phyloP scores from a whole-genome alignment of 352 stramenopile species.

The Globisporangium acanthophoron region DNA sequence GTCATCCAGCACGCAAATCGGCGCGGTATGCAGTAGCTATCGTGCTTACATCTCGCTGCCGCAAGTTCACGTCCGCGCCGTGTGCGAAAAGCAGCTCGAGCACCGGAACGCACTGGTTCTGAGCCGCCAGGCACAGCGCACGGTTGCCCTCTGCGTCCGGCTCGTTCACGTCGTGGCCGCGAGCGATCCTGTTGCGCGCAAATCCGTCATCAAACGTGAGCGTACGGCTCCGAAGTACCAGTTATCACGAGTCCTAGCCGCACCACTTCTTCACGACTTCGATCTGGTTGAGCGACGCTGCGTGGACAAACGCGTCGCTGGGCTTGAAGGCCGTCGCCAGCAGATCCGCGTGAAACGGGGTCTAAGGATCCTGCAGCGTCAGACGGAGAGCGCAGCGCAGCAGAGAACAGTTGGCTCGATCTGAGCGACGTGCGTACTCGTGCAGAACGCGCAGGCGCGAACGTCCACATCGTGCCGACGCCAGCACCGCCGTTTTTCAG shows the following conservation, averaged over 20 bases:
- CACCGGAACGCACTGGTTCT: constrained; percentile 57
- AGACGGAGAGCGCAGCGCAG: not conserved
- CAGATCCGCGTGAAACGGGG: constrained; percentile 32
- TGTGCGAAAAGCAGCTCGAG: constrained; percentile 41
- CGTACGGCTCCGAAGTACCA: not conserved
- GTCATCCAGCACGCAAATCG: not conserved
- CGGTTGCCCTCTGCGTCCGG: constrained; percentile 42
- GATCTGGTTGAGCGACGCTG: constrained; percentile 59
- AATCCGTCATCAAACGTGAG: not conserved
- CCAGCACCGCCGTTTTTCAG: not conserved
- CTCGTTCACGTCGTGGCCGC: constrained; percentile 37
- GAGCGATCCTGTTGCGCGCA: constrained; percentile 30
- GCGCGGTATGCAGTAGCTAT: not conserved
- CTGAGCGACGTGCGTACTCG: not conserved
- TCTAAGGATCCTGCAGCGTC: constrained; percentile 7
- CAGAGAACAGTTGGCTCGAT: not conserved
- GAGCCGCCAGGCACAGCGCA: constrained; percentile 43
- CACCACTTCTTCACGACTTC: constrained; percentile 53
- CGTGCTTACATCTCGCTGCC: constrained; percentile 31
- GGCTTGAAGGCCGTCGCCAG: constrained; percentile 28
- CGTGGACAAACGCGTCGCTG: constrained; percentile 57
- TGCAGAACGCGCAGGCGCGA: constrained; percentile 7
- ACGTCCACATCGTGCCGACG: constrained; percentile 6
- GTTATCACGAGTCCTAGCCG: not conserved
- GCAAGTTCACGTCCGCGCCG: constrained; percentile 32